Conservation (phyloP, 192 early-diverging fungal genomes). For the Coemansia sp. region DNA sequence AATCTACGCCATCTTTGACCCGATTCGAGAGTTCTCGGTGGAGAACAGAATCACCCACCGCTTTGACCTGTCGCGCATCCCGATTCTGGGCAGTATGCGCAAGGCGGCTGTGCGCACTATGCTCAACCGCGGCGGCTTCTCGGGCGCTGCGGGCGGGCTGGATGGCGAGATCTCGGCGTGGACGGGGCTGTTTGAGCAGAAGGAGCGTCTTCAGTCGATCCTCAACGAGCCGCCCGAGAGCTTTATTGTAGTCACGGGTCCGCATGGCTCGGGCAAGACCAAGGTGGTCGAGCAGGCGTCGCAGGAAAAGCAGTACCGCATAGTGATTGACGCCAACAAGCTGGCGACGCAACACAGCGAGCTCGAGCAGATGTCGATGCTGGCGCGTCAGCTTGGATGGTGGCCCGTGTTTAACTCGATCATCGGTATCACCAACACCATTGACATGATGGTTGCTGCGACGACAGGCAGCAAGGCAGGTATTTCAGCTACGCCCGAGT, state of each 20-base stretch:
- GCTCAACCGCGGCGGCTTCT: constrained; percentile 12
- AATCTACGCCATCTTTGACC: constrained; percentile 83
- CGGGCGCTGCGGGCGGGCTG: not conserved
- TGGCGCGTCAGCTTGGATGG: constrained; percentile 87
- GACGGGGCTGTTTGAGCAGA: constrained; percentile 43
- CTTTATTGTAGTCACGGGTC: constrained; percentile 79
- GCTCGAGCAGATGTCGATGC: constrained; percentile 64
- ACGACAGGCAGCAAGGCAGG: constrained; percentile 87
- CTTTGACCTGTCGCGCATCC: constrained; percentile 57
- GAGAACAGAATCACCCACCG: constrained; percentile 78
- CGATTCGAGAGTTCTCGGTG: constrained; percentile 85
- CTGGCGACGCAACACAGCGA: constrained; percentile 70
- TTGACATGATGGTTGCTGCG: constrained; percentile 82
- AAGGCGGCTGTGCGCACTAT: constrained; percentile 30
- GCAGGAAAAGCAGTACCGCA: constrained; percentile 62
- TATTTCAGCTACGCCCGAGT: constrained; percentile 75
- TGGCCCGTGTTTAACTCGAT: constrained; percentile 87
- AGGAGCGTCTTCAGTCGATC: constrained; percentile 35
- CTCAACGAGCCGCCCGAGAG: constrained; percentile 65
- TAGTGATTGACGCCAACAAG: constrained; percentile 77
- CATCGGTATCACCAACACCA: constrained; percentile 63
- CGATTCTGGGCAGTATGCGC: constrained; percentile 33
- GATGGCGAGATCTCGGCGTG: constrained; percentile 28
- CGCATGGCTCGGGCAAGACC: constrained; percentile 78
- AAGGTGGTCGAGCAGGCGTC: constrained; percentile 70